phyloP scores from a whole-genome alignment of 2,329 filamentous ascomycete genomes.

The Sporothrix variecibatus region DNA sequence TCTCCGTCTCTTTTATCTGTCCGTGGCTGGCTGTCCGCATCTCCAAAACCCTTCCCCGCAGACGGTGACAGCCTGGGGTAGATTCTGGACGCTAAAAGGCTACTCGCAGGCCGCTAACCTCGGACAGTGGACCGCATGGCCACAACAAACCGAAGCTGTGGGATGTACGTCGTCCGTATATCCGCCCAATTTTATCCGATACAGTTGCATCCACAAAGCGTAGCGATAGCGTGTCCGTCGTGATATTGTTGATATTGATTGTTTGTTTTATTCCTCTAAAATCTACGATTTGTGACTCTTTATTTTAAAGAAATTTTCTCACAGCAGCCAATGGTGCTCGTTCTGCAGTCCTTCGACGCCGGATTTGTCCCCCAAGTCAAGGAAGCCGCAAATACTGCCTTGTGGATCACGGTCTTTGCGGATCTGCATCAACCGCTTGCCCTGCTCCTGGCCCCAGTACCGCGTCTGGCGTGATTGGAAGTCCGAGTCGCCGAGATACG shows the following conservation, averaged over 20 bases:
- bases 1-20: not conserved
- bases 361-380: conserved; percentile 28
- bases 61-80: too few relatives aligned
- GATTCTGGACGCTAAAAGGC: not conserved
- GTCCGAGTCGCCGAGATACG: conserved; percentile 58
- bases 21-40: not conserved
- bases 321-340: conserved; percentile 22
- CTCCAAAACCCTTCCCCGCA: not conserved
- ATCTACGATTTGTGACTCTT: too few relatives aligned
- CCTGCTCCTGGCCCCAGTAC: conserved; percentile 49
- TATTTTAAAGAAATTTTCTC: not conserved
- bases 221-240: too few relatives aligned
- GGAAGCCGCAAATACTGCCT: conserved; percentile 28
- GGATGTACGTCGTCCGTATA: too few relatives aligned
- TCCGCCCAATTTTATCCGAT: too few relatives aligned
- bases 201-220: too few relatives aligned
- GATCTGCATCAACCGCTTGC: conserved; percentile 22
- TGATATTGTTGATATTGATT: not conserved
- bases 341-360: conserved; percentile 24
- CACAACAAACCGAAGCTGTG: not conserved
- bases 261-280: not conserved
- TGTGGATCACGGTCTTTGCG: conserved; percentile 26
- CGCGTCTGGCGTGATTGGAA: conserved; percentile 50
- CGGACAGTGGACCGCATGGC: not conserved
- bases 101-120: not conserved